These are phyloP conservation scores for Neostapfia colusana DNA, from an alignment of 176 grass and related monocot species.

Conservation along the genomic window DNA sequence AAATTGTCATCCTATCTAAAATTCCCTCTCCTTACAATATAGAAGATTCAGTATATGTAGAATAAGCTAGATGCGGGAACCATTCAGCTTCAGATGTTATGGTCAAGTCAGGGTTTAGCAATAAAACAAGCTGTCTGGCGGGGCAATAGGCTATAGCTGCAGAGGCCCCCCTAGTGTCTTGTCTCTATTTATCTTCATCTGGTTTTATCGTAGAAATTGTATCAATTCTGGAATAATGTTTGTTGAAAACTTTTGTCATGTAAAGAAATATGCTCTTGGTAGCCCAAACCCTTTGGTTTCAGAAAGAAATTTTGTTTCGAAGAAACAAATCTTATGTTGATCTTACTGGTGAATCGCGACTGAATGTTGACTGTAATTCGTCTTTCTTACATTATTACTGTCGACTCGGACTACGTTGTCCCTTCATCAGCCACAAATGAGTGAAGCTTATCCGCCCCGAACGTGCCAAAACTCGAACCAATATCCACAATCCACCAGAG, in stretches of 20 bases:
- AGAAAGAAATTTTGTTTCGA: constrained; percentile 33
- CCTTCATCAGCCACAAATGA: not conserved
- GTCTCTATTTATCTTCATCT: not conserved
- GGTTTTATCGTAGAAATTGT: constrained; percentile 14
- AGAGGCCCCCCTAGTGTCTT: constrained; percentile 23
- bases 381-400: too few species aligned
- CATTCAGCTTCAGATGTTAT: constrained; percentile 38
- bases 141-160: constrained; percentile 16
- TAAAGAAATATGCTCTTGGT: constrained; percentile 23
- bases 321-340: not conserved
- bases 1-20: not conserved
- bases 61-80: constrained; percentile 47
- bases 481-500: not conserved
- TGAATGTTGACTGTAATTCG: not conserved
- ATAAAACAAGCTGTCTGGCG: constrained; percentile 35
- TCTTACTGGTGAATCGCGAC: not conserved
- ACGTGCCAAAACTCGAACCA: not conserved
- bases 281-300: constrained; percentile 24
- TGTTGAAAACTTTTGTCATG: constrained; percentile 15
- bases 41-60: constrained; percentile 33
- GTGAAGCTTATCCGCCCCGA: not conserved
- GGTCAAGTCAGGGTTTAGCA: constrained; percentile 21
- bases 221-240: constrained; percentile 33
- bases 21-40: constrained; percentile 23
- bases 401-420: not conserved